These are phyloP conservation scores for Coemansia aciculifera DNA, from an alignment of 192 early-diverging fungal species.

Conservation along the genomic window DNA sequence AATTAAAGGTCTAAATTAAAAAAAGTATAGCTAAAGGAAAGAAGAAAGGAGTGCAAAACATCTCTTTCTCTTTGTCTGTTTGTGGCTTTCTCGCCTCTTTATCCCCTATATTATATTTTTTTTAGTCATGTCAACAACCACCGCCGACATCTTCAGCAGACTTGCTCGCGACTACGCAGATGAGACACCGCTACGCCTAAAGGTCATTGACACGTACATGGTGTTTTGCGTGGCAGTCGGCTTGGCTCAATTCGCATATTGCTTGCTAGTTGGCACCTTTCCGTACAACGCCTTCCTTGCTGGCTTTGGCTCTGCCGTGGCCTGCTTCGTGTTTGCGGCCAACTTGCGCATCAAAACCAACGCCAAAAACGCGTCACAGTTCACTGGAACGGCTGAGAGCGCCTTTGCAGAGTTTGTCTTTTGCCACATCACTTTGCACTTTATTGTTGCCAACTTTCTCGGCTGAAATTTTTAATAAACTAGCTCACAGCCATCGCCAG, in stretches of 20 bases:
- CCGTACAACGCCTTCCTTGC: slow-evolving; percentile 98
- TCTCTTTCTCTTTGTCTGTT: not conserved
- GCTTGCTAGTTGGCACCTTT: slow-evolving; percentile 82
- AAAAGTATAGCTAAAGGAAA: slow-evolving; percentile 6
- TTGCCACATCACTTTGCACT: slow-evolving; percentile 81
- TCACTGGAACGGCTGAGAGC: slow-evolving; percentile 74
- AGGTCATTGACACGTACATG: slow-evolving; percentile 93
- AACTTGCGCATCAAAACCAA: slow-evolving; percentile 95
- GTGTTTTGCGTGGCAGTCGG: slow-evolving; percentile 89
- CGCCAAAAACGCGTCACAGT: slow-evolving; percentile 70
- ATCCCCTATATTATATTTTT: not conserved
- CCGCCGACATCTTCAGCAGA: slow-evolving; percentile 13
- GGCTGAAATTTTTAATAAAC: slow-evolving; percentile 59
- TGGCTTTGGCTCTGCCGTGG: slow-evolving; percentile 90
- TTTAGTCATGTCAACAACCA: not conserved
- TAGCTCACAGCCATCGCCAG: slow-evolving; percentile 26
- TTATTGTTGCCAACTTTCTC: slow-evolving; percentile 89
- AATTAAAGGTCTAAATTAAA: slow-evolving; percentile 5
- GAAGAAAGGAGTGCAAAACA: not conserved
- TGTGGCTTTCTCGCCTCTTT: not conserved
- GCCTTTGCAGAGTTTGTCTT: slow-evolving; percentile 94
- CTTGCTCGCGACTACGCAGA: slow-evolving; percentile 54
- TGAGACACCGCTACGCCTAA: slow-evolving; percentile 76
- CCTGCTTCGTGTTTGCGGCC: slow-evolving; percentile 84
- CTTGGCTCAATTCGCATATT: slow-evolving; percentile 87